Percentiles rank a stretch among this genome's conserved stretches.
phyloP scores from a whole-genome alignment of 208 protist genomes.

The Crithidia brevicula region DNA sequence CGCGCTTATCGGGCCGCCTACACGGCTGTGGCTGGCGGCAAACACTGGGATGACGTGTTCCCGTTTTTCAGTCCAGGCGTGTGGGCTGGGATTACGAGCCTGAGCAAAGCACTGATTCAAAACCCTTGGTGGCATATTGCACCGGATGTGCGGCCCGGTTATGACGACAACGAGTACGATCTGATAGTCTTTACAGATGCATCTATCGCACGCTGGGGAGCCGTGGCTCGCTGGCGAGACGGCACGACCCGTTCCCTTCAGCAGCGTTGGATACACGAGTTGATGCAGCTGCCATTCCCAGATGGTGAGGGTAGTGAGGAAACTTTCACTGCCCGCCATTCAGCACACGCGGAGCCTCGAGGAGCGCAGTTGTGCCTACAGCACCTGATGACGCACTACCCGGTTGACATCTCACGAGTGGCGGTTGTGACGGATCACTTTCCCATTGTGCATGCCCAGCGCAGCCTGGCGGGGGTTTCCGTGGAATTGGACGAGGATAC shows the following conservation, averaged over 20 bases:
- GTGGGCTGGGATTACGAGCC: not conserved
- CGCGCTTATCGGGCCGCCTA: constrained; percentile 12
- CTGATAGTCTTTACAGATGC: not conserved
- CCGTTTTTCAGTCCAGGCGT: not conserved
- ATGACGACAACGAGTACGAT: not conserved
- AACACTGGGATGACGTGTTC: not conserved
- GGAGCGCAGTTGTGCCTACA: not conserved
- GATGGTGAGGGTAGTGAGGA: not conserved
- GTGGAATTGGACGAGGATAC: not conserved
- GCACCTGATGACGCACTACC: not conserved
- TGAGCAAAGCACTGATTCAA: not conserved
- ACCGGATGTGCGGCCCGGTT: not conserved
- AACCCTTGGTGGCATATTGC: not conserved
- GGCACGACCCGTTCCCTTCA: not conserved
- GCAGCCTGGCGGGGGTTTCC: not conserved
- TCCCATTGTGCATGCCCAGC: not conserved
- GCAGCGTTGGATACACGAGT: not conserved
- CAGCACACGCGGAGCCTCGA: not conserved
- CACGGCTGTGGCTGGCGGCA: too few species aligned
- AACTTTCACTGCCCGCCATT: not conserved
- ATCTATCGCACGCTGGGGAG: not conserved
- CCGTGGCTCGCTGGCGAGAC: not conserved
- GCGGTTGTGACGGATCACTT: not conserved
- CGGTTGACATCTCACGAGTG: not conserved
- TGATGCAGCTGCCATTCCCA: not conserved